Conservation (phyloP, 108 stramenopile genomes). For the Bacterosira constricta region DNA sequence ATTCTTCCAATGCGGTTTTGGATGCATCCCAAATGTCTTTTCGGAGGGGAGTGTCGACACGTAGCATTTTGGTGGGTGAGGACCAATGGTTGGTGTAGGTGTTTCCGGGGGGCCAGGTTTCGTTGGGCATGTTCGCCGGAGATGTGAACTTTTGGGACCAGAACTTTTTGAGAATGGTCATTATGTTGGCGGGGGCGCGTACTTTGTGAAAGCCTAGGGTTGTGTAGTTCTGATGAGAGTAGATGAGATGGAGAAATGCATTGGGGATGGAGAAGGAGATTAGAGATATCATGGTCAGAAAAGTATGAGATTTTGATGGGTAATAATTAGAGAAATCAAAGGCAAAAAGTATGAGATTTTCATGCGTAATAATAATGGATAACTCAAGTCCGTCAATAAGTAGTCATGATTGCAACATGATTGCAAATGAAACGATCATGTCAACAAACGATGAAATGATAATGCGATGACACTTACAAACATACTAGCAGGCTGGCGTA, state of each 20-base stretch:
- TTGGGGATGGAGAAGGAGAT: no score
- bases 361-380: no score
- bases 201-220: conserved; percentile 72
- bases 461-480: conserved; percentile 1
- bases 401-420: no score
- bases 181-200: conserved; percentile 47
- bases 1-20: conserved; percentile 64
- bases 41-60: conserved; percentile 37
- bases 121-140: conserved; percentile 17
- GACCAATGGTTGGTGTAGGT: conserved; percentile 89
- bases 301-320: neutral
- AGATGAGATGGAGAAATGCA: no score
- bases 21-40: conserved; percentile 43
- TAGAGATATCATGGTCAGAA: neutral
- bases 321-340: neutral
- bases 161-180: conserved; percentile 40
- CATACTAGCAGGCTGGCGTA: conserved; percentile 61
- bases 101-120: conserved; percentile 70
- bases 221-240: conserved; percentile 77
- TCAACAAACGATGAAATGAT: neutral
- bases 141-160: conserved; percentile 46
- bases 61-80: conserved; percentile 55
- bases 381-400: no score
- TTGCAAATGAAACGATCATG: no score
- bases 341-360: no score